Percentiles rank a stretch among this genome's conserved stretches.
Conservation (phyloP, 371 early-diverging fungal species). For the Modicella reniformis region DNA sequence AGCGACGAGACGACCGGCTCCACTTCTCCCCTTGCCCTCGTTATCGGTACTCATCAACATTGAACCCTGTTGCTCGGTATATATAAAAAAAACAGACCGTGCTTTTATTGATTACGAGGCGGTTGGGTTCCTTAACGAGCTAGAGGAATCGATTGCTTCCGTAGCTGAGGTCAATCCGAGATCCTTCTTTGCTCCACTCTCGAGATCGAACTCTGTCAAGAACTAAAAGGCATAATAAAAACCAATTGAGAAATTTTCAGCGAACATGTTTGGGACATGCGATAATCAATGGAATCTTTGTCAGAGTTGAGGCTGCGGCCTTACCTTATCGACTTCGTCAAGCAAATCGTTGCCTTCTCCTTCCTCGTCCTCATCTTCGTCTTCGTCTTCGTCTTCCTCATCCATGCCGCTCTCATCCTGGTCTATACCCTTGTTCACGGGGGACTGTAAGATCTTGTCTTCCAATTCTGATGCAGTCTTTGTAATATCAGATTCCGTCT, state of each 20-base stretch:
- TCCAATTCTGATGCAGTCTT: neutral
- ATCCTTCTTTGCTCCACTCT: slow-evolving; percentile 41
- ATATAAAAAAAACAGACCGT: too few species aligned
- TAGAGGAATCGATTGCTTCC: slow-evolving; percentile 9
- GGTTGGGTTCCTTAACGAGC: too few species aligned
- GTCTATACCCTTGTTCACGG: slow-evolving; percentile 1
- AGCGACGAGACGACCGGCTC: too few species aligned
- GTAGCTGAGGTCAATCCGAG: slow-evolving; percentile 38
- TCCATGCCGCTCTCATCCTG: too few species aligned
- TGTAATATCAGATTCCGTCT: neutral
- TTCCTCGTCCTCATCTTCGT: slow-evolving; percentile 41
- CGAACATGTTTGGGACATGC: neutral
- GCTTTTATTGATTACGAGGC: too few species aligned
- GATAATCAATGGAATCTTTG: too few species aligned
- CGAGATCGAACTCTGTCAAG: slow-evolving; percentile 47
- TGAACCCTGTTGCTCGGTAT: too few species aligned
- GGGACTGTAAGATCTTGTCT: slow-evolving; percentile 1
- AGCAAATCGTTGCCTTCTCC: slow-evolving; percentile 51
- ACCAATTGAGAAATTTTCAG: neutral
- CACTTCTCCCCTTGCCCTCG: too few species aligned
- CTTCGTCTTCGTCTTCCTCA: slow-evolving; percentile 34
- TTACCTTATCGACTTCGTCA: slow-evolving; percentile 55
- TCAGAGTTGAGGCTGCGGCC: neutral
- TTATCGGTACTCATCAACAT: too few species aligned
- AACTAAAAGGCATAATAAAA: slow-evolving; percentile 23